These are phyloP conservation scores for Baorangia bicolor DNA, from an alignment of 768 basidiomycete species.

Conservation along the genomic window DNA sequence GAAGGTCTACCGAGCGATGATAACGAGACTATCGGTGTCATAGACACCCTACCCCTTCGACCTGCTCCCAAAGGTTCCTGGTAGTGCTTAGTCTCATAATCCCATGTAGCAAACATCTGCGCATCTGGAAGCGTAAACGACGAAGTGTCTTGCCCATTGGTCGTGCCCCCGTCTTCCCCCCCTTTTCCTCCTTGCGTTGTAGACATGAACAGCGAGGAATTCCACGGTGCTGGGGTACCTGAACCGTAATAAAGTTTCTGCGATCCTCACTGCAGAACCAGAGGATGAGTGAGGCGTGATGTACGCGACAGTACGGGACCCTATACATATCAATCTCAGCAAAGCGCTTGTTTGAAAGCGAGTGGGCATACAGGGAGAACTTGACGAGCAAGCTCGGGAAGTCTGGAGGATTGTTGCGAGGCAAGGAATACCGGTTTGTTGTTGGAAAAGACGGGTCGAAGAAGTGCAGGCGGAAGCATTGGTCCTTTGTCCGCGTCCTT, in stretches of 20 bases:
- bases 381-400: conserved; percentile 65
- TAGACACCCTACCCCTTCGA: conserved; percentile 27
- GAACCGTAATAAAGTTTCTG: conserved; percentile 43
- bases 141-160: conserved; percentile 25
- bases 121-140: conserved; percentile 44
- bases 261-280: conserved; percentile 50
- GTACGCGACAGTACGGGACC: conserved; percentile 57
- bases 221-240: conserved; percentile 45
- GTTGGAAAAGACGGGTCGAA: conserved; percentile 41
- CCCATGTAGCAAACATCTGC: conserved; percentile 51
- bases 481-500: conserved; percentile 48
- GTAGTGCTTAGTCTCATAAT: conserved; percentile 44
- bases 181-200: conserved; percentile 21
- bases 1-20: conserved; percentile 22
- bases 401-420: conserved; percentile 59
- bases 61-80: conserved; percentile 36
- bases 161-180: conserved; percentile 20
- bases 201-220: conserved; percentile 30
- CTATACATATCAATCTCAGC: conserved; percentile 32
- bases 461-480: conserved; percentile 35
- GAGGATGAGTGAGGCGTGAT: conserved; percentile 64
- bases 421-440: conserved; percentile 63
- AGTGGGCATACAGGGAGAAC: conserved; percentile 60
- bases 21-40: conserved; percentile 19
- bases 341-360: not conserved